A percentile compares a stretch with the other conserved stretches of the same genome.
Conservation (phyloP, 2,329 filamentous ascomycete species). For the Calonectria pauciramosa region DNA sequence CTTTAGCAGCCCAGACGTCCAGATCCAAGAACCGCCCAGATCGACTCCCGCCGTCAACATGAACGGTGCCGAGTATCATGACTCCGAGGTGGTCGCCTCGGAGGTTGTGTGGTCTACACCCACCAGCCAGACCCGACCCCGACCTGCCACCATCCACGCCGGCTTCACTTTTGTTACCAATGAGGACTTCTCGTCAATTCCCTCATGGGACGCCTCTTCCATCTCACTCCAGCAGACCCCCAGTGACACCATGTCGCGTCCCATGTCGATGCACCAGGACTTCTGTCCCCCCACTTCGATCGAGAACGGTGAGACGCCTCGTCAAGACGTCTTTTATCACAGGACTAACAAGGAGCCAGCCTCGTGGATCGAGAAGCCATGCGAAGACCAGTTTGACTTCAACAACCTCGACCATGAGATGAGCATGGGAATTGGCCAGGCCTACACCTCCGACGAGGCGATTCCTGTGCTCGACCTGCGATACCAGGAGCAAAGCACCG, state of each 20-base stretch:
- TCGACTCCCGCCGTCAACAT: conserved; percentile 58
- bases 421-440: conserved; percentile 72
- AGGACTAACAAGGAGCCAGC: conserved; percentile 41
- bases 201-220: conserved; percentile 70
- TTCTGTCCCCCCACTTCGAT: conserved; percentile 66
- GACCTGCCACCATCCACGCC: conserved; percentile 72
- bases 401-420: conserved; percentile 69
- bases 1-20: conserved; percentile 62
- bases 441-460: conserved; percentile 73
- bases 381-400: conserved; percentile 69
- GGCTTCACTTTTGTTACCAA: conserved; percentile 71
- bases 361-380: conserved; percentile 67
- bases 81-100: conserved; percentile 62
- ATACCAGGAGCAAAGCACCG: conserved; percentile 61
- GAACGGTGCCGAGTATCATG: conserved; percentile 65
- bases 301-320: conserved; percentile 61
- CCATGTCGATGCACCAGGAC: conserved; percentile 71
- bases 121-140: conserved; percentile 64
- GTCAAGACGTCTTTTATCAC: background rate
- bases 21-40: conserved; percentile 60
- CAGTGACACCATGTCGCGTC: conserved; percentile 66
- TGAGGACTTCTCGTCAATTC: conserved; percentile 65
- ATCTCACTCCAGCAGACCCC: conserved; percentile 65
- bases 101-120: conserved; percentile 69
- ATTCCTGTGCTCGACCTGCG: conserved; percentile 74